phyloP scores from a whole-genome alignment of 345 rosid genomes.

The Geranium brycei region DNA sequence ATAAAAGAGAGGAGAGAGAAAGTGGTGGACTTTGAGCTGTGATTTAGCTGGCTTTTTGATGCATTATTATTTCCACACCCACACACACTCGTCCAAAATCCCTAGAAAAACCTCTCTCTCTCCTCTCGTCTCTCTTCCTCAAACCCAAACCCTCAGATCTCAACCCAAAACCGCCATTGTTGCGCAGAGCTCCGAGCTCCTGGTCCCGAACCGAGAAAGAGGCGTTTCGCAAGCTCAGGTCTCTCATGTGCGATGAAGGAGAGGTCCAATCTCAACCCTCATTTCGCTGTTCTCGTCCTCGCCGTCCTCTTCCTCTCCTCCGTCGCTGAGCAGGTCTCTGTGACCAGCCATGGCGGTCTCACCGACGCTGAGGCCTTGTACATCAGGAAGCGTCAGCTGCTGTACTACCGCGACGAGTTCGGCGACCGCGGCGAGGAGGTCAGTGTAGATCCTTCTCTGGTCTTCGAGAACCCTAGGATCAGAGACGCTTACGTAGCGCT shows the following conservation, averaged over 20 bases:
- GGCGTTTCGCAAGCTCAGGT: constrained; percentile 31
- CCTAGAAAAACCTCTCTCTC: constrained; percentile 29
- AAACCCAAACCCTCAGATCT: constrained; percentile 1
- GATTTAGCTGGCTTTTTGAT: constrained; percentile 58
- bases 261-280: constrained; percentile 16
- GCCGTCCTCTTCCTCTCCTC: constrained; percentile 14
- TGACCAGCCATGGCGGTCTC: constrained; percentile 41
- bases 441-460: constrained; percentile 55
- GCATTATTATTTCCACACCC: constrained; percentile 18
- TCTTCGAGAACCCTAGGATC: constrained; percentile 48
- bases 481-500: constrained; percentile 63
- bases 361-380: constrained; percentile 41
- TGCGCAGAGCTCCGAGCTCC: too few species aligned
- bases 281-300: constrained; percentile 6
- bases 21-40: constrained; percentile 75
- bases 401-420: constrained; percentile 73
- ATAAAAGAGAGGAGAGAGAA: constrained; percentile 21
- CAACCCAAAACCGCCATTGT: constrained; percentile 10
- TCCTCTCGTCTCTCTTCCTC: constrained; percentile 14
- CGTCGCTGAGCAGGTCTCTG: constrained; percentile 4
- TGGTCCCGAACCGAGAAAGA: too few species aligned
- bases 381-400: constrained; percentile 78
- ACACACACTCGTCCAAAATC: constrained; percentile 11
- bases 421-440: constrained; percentile 82
- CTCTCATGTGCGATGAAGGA: constrained; percentile 78